Evolutionary conservation across 2,329 filamentous ascomycete species (phyloP), one percentile per base, ranked within the genome.

Genomic region (Spiromastix sp.): DNA sequence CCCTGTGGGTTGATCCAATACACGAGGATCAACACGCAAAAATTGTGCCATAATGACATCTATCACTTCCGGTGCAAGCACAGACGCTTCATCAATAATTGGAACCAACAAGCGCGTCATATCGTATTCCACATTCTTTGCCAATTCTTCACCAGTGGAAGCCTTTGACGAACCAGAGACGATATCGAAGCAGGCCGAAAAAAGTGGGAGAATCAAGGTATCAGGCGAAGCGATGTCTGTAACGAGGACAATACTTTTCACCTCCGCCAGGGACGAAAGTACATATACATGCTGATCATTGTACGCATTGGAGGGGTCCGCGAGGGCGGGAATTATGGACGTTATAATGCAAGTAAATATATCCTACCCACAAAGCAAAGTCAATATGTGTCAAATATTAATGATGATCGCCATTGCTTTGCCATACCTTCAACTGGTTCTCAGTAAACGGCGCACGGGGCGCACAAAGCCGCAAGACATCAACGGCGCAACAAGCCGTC

Each of bases 31-130:
- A 2, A 87, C 86, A 48, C 91, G 78, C 37, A 98, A 67, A 51
- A 98, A 98, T 56, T 98, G 93, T 5, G 89, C 89, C 54, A 98
- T 83, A 47, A 98, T 86, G 19, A 89, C 78, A 55, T 98, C 89
- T 13, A 95, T 77, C 2, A 94, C 85, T 40, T 85, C 79, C 5
- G 79, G 70, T 0, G 87, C 84, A 12, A 98, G 70, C 24, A 74
- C 77, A 2, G 74, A 67, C 12, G 81, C 79, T 63, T 98, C 91
- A 45, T 96, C 91, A 15, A 98, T 81, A 34, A 98, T 66, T 33
- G 80, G 83, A 29, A 81, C 78, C 15, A 98, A 71, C 43, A 96
- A 74, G 34, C 85, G 78, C 15, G 81, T 91, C 72, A 98, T 85
- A 55, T 91, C 81, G 50, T 86, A 86, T 56, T 95, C 85, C 38